phyloP scores from a whole-genome alignment of 495 filamentous ascomycete species.

The Paragyromitra xinjiangensis region DNA sequence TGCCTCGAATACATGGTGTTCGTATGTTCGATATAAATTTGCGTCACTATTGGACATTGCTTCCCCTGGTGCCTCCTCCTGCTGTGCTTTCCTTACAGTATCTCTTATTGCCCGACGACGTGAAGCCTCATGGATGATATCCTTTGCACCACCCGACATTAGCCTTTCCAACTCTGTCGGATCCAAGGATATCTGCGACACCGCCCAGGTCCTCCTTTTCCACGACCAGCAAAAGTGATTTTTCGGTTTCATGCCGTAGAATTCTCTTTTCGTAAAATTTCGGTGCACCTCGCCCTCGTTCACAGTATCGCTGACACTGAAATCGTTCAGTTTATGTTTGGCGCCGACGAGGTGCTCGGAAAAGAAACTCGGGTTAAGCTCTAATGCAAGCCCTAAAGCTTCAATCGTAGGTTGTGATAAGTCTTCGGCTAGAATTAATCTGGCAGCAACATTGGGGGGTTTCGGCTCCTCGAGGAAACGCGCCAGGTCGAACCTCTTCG shows the following conservation, averaged over 20 bases:
- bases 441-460: not conserved
- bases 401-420: not conserved
- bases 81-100: no score
- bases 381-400: constrained; percentile 4
- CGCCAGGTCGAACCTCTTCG: not conserved
- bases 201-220: not conserved
- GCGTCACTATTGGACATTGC: not conserved
- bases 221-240: not conserved
- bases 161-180: not conserved
- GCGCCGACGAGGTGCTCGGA: not conserved
- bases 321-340: not conserved
- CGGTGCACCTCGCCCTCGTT: not conserved
- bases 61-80: no score
- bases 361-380: not conserved
- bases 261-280: not conserved
- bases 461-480: not conserved
- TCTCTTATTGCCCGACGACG: no score
- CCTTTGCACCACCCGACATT: not conserved
- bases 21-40: not conserved
- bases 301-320: not conserved
- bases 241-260: not conserved
- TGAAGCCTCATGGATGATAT: no score
- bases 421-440: not conserved
- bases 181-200: not conserved
- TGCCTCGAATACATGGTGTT: not conserved